Conservation (phyloP, 805 yeast species). For the Sugiyamaella boreocaroliniensis region DNA sequence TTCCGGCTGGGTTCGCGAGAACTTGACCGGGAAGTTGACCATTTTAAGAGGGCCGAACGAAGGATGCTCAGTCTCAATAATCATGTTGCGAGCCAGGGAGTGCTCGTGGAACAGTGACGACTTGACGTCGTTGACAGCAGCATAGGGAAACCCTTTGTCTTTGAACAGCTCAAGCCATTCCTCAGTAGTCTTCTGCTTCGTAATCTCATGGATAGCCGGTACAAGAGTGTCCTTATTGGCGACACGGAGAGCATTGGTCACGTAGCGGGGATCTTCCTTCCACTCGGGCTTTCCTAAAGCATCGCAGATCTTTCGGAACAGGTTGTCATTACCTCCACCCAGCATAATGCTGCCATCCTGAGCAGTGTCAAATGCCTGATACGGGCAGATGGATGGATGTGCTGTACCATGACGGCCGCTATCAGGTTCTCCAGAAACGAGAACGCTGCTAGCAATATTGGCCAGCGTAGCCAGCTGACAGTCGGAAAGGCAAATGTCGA, state of each 20-base stretch:
- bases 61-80: conserved; percentile 32
- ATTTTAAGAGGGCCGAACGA: conserved; percentile 32
- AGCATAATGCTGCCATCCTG: conserved; percentile 34
- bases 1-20: conserved; percentile 31
- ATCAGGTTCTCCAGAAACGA: conserved; percentile 35
- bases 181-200: conserved; percentile 27
- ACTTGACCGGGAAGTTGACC: conserved; percentile 36
- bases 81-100: conserved; percentile 34
- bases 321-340: conserved; percentile 38
- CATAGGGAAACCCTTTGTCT: conserved; percentile 33
- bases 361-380: conserved; percentile 35
- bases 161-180: conserved; percentile 34
- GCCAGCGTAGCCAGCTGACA: conserved; percentile 37
- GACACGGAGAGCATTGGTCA: conserved; percentile 35
- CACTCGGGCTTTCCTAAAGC: conserved; percentile 33
- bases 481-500: conserved; percentile 34
- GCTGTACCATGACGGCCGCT: conserved; percentile 38
- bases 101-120: conserved; percentile 33
- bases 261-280: conserved; percentile 30
- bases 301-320: conserved; percentile 31
- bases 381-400: conserved; percentile 38
- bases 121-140: conserved; percentile 37
- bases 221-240: conserved; percentile 30
- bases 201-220: conserved; percentile 27
- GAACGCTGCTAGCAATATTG: conserved; percentile 34